These are phyloP conservation scores for Camellia sinensis DNA, from an alignment of 148 eudicot genomes.

Conservation along the genomic window DNA sequence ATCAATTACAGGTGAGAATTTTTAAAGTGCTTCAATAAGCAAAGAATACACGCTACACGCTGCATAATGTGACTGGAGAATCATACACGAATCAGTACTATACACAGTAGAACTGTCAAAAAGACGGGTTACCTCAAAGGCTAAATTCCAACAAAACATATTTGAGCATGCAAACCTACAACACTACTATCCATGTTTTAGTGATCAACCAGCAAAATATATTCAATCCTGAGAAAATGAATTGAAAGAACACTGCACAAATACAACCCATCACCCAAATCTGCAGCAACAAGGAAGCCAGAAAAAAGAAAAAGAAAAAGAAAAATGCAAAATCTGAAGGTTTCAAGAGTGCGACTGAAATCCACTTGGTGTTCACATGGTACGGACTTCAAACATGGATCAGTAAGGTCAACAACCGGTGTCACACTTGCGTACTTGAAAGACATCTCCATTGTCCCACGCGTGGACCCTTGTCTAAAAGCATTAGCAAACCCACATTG, in stretches of 20 bases:
- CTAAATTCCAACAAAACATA: constrained; percentile 22
- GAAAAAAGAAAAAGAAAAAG: background rate
- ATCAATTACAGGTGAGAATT: background rate
- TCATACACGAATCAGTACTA: constrained; percentile 33
- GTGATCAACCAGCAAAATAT: constrained; percentile 13
- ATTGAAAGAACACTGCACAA: constrained; percentile 28
- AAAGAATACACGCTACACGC: background rate
- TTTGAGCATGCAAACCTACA: constrained; percentile 27
- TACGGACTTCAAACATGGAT: constrained; percentile 6
- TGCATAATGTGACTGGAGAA: background rate
- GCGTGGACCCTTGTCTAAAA: constrained; percentile 68
- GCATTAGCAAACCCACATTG: constrained; percentile 64
- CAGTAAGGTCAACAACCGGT: background rate
- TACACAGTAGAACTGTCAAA: constrained; percentile 24
- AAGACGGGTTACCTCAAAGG: constrained; percentile 17
- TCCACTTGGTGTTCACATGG: constrained; percentile 19
- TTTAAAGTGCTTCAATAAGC: background rate
- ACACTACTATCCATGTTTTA: constrained; percentile 18
- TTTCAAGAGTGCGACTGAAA: constrained; percentile 18
- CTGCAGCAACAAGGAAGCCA: constrained; percentile 20
- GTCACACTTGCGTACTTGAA: constrained; percentile 45
- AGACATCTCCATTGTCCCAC: constrained; percentile 64
- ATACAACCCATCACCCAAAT: constrained; percentile 23
- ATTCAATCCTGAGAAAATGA: constrained; percentile 21
- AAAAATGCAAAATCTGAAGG: constrained; percentile 16